phyloP scores from a whole-genome alignment of 2,329 filamentous ascomycete genomes.

The Hypomyces rosellus region DNA sequence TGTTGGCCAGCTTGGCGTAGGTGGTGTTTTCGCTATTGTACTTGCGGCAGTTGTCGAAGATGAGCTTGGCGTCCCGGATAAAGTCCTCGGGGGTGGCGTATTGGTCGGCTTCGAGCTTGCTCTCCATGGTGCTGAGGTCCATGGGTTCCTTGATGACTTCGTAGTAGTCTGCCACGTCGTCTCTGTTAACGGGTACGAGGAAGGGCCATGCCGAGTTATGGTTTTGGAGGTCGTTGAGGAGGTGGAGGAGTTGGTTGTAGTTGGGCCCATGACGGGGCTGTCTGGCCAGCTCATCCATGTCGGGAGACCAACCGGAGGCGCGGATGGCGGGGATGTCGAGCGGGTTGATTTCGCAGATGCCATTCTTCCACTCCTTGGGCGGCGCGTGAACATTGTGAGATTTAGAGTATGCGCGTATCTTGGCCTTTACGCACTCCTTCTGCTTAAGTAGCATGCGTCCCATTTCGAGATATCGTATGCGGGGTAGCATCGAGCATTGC shows the following conservation, averaged over 20 bases:
- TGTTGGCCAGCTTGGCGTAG: conserved; percentile 92
- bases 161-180: conserved; percentile 98
- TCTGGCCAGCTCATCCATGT: conserved; percentile 95
- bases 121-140: conserved; percentile 94
- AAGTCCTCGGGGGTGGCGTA: conserved; percentile 92
- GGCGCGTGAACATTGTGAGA: conserved; percentile 82
- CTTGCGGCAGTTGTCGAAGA: conserved; percentile 90
- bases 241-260: conserved; percentile 86
- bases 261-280: conserved; percentile 94
- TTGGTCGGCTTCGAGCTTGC: conserved; percentile 86
- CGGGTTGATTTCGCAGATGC: conserved; percentile 70
- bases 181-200: conserved; percentile 83
- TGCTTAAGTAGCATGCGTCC: conserved; percentile 95
- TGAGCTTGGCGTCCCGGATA: conserved; percentile 76
- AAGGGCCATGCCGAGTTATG: conserved; percentile 93
- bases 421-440: conserved; percentile 89
- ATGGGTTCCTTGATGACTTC: conserved; percentile 97
- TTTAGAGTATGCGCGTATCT: conserved; percentile 86
- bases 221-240: conserved; percentile 93
- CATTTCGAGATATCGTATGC: conserved; percentile 87
- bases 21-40: conserved; percentile 96
- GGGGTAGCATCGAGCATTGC: conserved; percentile 97
- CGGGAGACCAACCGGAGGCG: conserved; percentile 87
- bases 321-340: conserved; percentile 83
- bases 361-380: conserved; percentile 78